Percentiles rank a stretch among this genome's conserved stretches.
Evolutionary conservation across 768 basidiomycete species (phyloP).

Genomic region (Hygrophorus russula): DNA sequence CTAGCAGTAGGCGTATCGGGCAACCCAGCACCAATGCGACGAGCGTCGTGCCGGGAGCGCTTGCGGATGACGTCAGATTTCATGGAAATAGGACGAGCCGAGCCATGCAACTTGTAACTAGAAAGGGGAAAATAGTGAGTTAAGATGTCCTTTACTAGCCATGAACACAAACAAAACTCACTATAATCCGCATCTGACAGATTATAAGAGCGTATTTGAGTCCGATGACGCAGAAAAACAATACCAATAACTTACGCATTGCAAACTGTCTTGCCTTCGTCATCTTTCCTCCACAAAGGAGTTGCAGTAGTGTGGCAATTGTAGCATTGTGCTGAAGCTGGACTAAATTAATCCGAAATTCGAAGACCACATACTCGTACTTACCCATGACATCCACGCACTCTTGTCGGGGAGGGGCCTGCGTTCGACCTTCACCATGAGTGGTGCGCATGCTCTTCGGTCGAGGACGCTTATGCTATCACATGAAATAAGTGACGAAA

Average conservation of each 20-base stretch:
- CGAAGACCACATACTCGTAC: conserved; percentile 18
- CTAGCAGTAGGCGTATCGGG: conserved; percentile 69
- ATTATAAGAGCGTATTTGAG: conserved; percentile 2
- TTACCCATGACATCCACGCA: conserved; percentile 64
- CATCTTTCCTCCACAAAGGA: conserved; percentile 84
- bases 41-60: conserved; percentile 72
- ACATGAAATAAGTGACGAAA: conserved; percentile 6
- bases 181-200: conserved; percentile 63
- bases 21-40: conserved; percentile 37
- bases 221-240: conserved; percentile 5
- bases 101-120: conserved; percentile 71
- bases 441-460: conserved; percentile 80
- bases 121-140: neutral
- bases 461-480: conserved; percentile 76
- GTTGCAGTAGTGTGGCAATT: conserved; percentile 87
- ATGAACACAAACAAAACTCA: conserved; percentile 2
- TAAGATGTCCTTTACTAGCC: neutral
- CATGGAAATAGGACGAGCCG: conserved; percentile 82
- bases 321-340: conserved; percentile 66
- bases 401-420: conserved; percentile 54
- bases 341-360: conserved; percentile 18
- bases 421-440: conserved; percentile 61
- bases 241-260: conserved; percentile 53
- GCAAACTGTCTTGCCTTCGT: conserved; percentile 85
- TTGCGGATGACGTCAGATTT: conserved; percentile 87